phyloP scores from a whole-genome alignment of 2,329 filamentous ascomycete genomes.

The Hymenoscyphus fructigenus region DNA sequence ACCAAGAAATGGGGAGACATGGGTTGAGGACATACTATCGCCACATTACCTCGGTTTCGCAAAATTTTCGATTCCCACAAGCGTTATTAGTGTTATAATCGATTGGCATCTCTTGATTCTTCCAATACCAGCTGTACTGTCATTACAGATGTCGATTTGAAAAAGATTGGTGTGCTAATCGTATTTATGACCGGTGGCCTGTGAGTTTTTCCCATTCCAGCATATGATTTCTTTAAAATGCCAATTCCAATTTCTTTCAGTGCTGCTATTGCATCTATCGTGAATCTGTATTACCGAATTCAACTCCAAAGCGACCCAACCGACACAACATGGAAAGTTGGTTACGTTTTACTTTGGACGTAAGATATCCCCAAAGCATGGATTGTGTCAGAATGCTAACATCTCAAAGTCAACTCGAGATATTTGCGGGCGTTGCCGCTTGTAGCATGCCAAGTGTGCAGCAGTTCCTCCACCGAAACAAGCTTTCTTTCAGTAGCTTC shows the following conservation, averaged over 20 bases:
- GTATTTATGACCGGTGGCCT: background rate
- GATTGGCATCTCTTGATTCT: background rate
- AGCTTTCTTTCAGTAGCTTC: too few relatives aligned
- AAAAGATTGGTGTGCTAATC: background rate
- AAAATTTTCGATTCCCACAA: background rate
- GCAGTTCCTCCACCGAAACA: background rate
- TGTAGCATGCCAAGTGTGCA: background rate
- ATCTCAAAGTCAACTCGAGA: background rate
- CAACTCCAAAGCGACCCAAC: background rate
- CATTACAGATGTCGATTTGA: background rate
- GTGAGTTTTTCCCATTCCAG: background rate
- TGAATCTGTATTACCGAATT: background rate
- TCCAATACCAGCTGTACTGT: background rate
- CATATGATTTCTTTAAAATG: background rate
- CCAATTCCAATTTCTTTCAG: background rate
- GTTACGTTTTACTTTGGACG: background rate
- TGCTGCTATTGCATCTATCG: background rate
- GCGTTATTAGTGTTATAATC: background rate
- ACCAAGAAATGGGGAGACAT: background rate
- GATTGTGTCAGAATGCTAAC: background rate
- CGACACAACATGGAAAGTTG: background rate
- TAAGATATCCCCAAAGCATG: background rate
- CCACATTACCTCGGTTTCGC: background rate
- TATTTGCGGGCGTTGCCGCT: background rate
- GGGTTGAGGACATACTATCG: background rate